Percentiles rank a stretch among this genome's conserved stretches.
Conservation (phyloP, 441 rosid species). For the Eutrema salsugineum region DNA sequence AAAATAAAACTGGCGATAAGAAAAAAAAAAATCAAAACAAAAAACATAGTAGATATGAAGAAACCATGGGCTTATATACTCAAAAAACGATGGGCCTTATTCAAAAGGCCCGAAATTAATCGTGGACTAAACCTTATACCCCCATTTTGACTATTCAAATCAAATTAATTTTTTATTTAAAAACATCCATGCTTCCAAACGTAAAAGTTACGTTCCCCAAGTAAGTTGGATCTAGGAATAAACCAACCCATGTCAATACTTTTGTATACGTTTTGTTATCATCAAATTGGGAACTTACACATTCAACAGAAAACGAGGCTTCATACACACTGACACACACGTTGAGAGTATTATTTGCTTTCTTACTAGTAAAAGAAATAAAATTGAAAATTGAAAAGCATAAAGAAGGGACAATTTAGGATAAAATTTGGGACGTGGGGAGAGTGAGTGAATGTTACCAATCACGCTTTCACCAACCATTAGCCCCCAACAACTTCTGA, state of each 20-base stretch:
- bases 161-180: background rate
- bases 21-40: no score
- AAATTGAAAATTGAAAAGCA: background rate
- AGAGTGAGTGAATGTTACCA: conserved; percentile 7
- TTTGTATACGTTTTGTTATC: background rate
- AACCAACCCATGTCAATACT: background rate
- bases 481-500: conserved; percentile 9
- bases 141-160: background rate
- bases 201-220: background rate
- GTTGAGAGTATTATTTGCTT: background rate
- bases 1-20: no score
- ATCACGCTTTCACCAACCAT: conserved; percentile 7
- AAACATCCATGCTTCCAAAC: background rate
- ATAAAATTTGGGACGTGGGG: background rate
- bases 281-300: background rate
- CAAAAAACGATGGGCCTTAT: conserved; percentile 4
- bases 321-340: background rate
- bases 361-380: conserved; percentile 2
- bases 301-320: background rate
- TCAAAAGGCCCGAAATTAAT: background rate
- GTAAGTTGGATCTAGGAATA: background rate
- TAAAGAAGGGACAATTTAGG: background rate
- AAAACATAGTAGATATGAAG: background rate
- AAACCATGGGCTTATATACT: conserved; percentile 5
- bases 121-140: background rate